Percentiles rank a stretch among this genome's conserved stretches.
phyloP scores from a whole-genome alignment of 1,284 basidiomycete genomes.

The Microbotryum intermedium region DNA sequence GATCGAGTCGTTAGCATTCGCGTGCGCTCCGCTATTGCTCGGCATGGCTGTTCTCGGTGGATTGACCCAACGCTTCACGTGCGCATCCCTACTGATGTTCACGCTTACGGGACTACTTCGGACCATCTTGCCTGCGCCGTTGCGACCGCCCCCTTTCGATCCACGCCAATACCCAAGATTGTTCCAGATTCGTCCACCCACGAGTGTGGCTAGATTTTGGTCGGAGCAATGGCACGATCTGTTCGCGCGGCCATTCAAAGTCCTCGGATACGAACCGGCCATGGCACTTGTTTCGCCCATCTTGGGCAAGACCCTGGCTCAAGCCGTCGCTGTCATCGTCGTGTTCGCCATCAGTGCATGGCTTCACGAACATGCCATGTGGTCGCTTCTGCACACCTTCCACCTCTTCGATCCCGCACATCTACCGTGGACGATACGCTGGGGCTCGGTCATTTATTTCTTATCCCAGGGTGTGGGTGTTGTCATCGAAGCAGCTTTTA shows the following conservation, averaged over 20 bases:
- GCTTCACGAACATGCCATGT: slow-evolving; percentile 24
- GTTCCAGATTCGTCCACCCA: slow-evolving; percentile 9
- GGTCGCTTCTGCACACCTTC: neutral
- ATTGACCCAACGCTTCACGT: slow-evolving; percentile 14
- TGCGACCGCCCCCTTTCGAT: slow-evolving; percentile 11
- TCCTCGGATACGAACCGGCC: slow-evolving; percentile 15
- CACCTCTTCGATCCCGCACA: slow-evolving; percentile 1
- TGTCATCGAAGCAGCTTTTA: slow-evolving; percentile 22
- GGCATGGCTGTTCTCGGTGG: slow-evolving; percentile 16
- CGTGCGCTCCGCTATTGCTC: slow-evolving; percentile 9
- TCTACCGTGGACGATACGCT: slow-evolving; percentile 9
- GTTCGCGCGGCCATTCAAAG: slow-evolving; percentile 18
- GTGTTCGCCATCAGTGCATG: slow-evolving; percentile 19
- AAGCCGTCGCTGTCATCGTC: slow-evolving; percentile 10
- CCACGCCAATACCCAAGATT: slow-evolving; percentile 19
- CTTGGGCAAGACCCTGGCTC: slow-evolving; percentile 3
- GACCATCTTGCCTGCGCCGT: neutral
- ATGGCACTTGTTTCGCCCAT: neutral
- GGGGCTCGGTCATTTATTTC: slow-evolving; percentile 26
- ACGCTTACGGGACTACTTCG: slow-evolving; percentile 1
- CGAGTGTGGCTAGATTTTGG: slow-evolving; percentile 18
- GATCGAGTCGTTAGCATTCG: neutral
- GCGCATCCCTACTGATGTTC: slow-evolving; percentile 10
- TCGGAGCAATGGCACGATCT: slow-evolving; percentile 20
- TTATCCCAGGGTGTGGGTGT: slow-evolving; percentile 28